A percentile compares a stretch with the other conserved stretches of the same genome.
phyloP scores from a whole-genome alignment of 1,284 basidiomycete species.

The Irpex lacteus region DNA sequence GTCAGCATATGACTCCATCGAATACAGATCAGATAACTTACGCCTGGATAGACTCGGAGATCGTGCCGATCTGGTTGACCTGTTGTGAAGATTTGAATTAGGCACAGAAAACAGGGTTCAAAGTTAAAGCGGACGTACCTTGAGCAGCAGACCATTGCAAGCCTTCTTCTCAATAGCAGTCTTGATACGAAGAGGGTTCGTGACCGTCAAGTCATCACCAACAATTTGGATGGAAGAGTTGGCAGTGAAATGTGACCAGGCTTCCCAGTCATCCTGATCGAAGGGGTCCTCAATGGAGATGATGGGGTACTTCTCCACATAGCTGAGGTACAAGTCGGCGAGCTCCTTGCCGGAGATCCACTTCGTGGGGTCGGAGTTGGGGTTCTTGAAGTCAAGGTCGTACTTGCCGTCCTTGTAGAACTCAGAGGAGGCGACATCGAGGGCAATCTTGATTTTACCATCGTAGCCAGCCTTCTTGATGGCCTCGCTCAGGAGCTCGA shows the following conservation, averaged over 20 bases:
- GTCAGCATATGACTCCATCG: constrained; percentile 8
- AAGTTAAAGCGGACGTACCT: constrained; percentile 36
- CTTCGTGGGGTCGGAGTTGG: constrained; percentile 96
- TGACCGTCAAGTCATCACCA: constrained; percentile 98
- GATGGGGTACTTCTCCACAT: constrained; percentile 92
- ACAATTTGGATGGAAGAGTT: constrained; percentile 86
- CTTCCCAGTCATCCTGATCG: constrained; percentile 99
- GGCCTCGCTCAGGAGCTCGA: constrained; percentile 93
- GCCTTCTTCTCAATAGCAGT: constrained; percentile 99
- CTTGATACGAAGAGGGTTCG: constrained; percentile 98
- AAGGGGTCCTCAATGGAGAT: constrained; percentile 99
- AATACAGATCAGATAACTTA: constrained; percentile 35
- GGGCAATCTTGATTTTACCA: constrained; percentile 98
- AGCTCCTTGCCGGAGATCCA: constrained; percentile 95
- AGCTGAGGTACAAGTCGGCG: constrained; percentile 88
- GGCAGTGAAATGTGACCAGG: constrained; percentile 91
- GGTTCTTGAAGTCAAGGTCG: constrained; percentile 99
- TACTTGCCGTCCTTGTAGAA: constrained; percentile 99
- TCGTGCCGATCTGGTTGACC: constrained; percentile 98
- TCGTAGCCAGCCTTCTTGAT: constrained; percentile 98
- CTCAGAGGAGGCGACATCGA: constrained; percentile 99
- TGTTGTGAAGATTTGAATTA: not conserved
- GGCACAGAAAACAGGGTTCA: not conserved
- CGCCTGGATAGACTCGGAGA: constrained; percentile 98
- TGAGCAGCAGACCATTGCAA: constrained; percentile 98